Conservation (phyloP, 768 basidiomycete species). For the Mycena venus region DNA sequence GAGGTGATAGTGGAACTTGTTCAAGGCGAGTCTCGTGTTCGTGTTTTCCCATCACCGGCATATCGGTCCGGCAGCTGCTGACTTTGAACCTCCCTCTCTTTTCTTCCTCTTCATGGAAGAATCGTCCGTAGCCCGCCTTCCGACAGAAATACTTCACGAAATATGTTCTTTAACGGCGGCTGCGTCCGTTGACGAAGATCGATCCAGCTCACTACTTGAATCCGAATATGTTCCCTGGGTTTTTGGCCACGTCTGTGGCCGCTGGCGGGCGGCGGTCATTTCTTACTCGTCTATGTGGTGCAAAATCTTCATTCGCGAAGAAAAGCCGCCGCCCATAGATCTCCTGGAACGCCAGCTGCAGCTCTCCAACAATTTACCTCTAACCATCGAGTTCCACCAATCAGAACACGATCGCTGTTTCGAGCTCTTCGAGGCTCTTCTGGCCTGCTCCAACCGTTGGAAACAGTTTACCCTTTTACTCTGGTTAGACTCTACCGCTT, state of each 20-base stretch:
- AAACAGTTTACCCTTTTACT: neutral
- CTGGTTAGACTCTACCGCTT: neutral
- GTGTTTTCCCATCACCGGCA: too few species aligned
- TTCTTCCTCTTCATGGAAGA: neutral
- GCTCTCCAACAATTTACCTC: neutral
- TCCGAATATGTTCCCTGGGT: neutral
- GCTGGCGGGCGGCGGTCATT: constrained; percentile 8
- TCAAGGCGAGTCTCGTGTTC: too few species aligned
- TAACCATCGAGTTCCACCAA: neutral
- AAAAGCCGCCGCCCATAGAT: neutral
- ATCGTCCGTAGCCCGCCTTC: neutral
- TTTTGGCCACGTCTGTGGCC: neutral
- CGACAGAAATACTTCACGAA: constrained; percentile 3
- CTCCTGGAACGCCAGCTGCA: neutral
- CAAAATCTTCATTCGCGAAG: neutral
- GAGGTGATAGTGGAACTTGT: too few species aligned
- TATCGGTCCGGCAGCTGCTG: too few species aligned
- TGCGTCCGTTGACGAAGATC: neutral
- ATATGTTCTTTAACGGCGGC: neutral
- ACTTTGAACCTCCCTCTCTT: too few species aligned
- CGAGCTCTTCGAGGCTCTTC: neutral
- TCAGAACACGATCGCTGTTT: neutral
- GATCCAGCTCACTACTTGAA: neutral
- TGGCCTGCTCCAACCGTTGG: neutral
- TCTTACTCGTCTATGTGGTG: neutral